Percentiles rank a stretch among this genome's conserved stretches.
phyloP scores from a whole-genome alignment of 1,284 basidiomycete species.

The Neotropicomus parvogracilis region DNA sequence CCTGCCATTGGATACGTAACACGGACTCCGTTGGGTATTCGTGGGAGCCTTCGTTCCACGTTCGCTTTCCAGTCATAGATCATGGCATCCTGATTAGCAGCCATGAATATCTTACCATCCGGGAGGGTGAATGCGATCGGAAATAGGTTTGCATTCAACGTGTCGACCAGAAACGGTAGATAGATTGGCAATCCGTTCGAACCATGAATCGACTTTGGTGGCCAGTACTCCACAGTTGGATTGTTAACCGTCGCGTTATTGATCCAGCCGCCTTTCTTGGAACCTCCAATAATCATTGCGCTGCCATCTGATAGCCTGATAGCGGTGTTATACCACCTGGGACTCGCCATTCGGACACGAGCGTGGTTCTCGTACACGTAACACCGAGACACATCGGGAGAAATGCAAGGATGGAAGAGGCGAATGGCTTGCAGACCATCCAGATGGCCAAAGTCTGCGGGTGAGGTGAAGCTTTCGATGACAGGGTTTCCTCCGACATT shows the following conservation, averaged over 20 bases:
- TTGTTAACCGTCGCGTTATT: slow-evolving; percentile 77
- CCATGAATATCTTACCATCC: slow-evolving; percentile 70
- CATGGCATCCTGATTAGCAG: slow-evolving; percentile 76
- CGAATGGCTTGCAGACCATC: slow-evolving; percentile 74
- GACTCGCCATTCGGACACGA: slow-evolving; percentile 62
- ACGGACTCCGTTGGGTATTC: slow-evolving; percentile 74
- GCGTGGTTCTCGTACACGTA: slow-evolving; percentile 63
- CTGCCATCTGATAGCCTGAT: slow-evolving; percentile 71
- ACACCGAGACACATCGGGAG: slow-evolving; percentile 47
- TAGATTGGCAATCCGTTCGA: slow-evolving; percentile 62
- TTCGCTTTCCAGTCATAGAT: slow-evolving; percentile 75
- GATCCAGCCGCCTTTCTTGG: slow-evolving; percentile 76
- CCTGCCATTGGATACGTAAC: slow-evolving; percentile 82
- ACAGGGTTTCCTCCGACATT: slow-evolving; percentile 79
- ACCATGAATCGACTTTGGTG: slow-evolving; percentile 66
- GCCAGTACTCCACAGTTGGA: slow-evolving; percentile 78
- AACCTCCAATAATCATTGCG: slow-evolving; percentile 78
- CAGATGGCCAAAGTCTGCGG: slow-evolving; percentile 72
- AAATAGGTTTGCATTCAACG: slow-evolving; percentile 78
- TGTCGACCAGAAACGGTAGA: slow-evolving; percentile 64
- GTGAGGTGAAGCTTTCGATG: slow-evolving; percentile 54
- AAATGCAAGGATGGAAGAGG: slow-evolving; percentile 67
- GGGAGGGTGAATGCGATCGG: slow-evolving; percentile 76
- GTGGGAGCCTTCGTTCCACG: slow-evolving; percentile 60
- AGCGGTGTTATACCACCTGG: slow-evolving; percentile 76